Conservation (phyloP, 2,329 filamentous ascomycete species). For the Emmonsiellopsis sp. region DNA sequence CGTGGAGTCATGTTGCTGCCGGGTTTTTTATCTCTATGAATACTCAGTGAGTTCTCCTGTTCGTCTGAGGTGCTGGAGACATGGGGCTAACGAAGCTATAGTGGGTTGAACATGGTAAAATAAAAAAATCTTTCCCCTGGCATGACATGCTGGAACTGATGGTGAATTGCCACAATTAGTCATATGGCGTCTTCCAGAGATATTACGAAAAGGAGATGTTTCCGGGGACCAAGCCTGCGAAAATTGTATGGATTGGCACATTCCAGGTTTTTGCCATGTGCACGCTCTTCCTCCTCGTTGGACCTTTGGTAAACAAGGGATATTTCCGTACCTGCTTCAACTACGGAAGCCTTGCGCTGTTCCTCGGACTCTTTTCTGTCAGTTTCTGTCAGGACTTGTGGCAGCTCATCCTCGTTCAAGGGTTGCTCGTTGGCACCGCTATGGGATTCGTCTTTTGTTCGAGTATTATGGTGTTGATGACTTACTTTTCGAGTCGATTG, state of each 20-base stretch:
- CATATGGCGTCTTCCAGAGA: conserved; percentile 34
- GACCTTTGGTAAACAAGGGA: conserved; percentile 28
- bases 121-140: background rate
- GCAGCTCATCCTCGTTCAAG: conserved; percentile 27
- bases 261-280: conserved; percentile 35
- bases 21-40: conserved; percentile 21
- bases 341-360: conserved; percentile 17
- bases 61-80: background rate
- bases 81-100: background rate
- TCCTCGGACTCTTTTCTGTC: conserved; percentile 34
- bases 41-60: conserved; percentile 18
- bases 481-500: conserved; percentile 25
- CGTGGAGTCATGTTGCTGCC: conserved; percentile 23
- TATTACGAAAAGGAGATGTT: conserved; percentile 28
- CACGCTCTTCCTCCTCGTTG: conserved; percentile 27
- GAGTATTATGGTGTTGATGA: conserved; percentile 21
- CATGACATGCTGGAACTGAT: background rate
- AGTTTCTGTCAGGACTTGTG: conserved; percentile 32
- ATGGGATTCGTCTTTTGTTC: conserved; percentile 24
- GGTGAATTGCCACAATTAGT: conserved; percentile 5
- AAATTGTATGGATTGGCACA: conserved; percentile 32
- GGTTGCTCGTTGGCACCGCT: conserved; percentile 21
- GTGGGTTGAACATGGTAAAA: conserved; percentile 24
- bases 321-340: conserved; percentile 23
- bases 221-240: conserved; percentile 15